Conservation (phyloP, 2,329 filamentous ascomycete genomes). For the Fusarium caatingaense region DNA sequence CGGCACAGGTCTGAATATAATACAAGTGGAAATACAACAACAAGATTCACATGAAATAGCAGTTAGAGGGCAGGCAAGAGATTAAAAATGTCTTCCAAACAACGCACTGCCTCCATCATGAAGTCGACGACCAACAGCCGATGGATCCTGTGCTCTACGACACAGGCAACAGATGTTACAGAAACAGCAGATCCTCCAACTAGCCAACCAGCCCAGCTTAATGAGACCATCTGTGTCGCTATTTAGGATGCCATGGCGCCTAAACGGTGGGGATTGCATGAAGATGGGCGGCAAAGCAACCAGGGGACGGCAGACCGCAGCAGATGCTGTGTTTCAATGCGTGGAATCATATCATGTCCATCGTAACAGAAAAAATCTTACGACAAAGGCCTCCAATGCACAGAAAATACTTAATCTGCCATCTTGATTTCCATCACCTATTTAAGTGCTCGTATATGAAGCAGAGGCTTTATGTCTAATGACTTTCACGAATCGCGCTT, state of each 20-base stretch:
- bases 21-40: too few relatives aligned
- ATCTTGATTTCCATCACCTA: background rate
- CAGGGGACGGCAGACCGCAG: background rate
- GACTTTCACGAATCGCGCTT: background rate
- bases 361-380: background rate
- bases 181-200: background rate
- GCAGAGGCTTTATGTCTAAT: too few relatives aligned
- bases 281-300: slow-evolving; percentile 18
- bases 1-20: too few relatives aligned
- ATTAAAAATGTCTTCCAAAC: too few relatives aligned
- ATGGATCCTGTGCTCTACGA: background rate
- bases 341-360: background rate
- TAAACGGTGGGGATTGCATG: slow-evolving; percentile 11
- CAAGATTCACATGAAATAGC: too few relatives aligned
- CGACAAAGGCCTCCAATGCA: background rate
- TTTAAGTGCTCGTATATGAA: background rate
- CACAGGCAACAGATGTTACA: slow-evolving; percentile 1
- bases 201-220: background rate
- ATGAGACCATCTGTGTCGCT: background rate
- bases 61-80: too few relatives aligned
- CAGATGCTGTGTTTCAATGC: slow-evolving; percentile 1
- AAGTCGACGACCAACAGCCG: slow-evolving; percentile 1
- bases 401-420: rapidly evolving
- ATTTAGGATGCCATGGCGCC: slow-evolving; percentile 16
- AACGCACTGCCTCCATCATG: too few relatives aligned